Percentiles rank a stretch among this genome's conserved stretches.
Conservation (phyloP, 345 rosid genomes). For the Hibiscus mutabilis region DNA sequence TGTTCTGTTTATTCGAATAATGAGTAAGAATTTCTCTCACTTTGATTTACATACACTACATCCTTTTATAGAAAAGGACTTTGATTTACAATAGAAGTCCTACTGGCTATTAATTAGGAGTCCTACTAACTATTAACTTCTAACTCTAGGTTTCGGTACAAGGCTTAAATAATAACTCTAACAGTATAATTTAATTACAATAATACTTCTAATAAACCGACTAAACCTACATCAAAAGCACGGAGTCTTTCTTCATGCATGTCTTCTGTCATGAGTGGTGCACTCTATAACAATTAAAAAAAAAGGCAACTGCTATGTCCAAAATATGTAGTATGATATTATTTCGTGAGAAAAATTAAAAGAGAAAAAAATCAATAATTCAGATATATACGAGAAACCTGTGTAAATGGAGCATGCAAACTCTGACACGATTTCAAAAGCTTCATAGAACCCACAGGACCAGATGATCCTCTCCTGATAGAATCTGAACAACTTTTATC, state of each 20-base stretch:
- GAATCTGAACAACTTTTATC: conserved; percentile 33
- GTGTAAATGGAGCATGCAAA: conserved; percentile 96
- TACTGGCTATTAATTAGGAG: no score
- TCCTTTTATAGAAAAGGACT: no score
- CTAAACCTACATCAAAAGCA: no score
- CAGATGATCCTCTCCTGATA: conserved; percentile 81
- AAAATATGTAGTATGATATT: not conserved
- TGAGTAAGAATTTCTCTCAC: no score
- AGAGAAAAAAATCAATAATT: conserved; percentile 7
- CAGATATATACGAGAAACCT: conserved; percentile 40
- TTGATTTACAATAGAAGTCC: no score
- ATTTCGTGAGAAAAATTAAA: not conserved
- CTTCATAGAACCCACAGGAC: conserved; percentile 72
- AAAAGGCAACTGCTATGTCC: not conserved
- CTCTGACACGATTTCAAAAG: conserved; percentile 71
- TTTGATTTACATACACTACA: no score
- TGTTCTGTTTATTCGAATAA: no score
- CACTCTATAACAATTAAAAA: conserved; percentile 42
- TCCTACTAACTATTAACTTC: no score
- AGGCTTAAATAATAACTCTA: no score
- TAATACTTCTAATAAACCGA: no score
- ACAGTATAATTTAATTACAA: no score
- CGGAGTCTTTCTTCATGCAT: conserved; percentile 98
- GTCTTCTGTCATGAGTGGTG: conserved; percentile 96
- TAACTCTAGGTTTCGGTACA: no score